phyloP scores from a whole-genome alignment of 2,329 filamentous ascomycete species.

The Botryosphaeria dothidea region DNA sequence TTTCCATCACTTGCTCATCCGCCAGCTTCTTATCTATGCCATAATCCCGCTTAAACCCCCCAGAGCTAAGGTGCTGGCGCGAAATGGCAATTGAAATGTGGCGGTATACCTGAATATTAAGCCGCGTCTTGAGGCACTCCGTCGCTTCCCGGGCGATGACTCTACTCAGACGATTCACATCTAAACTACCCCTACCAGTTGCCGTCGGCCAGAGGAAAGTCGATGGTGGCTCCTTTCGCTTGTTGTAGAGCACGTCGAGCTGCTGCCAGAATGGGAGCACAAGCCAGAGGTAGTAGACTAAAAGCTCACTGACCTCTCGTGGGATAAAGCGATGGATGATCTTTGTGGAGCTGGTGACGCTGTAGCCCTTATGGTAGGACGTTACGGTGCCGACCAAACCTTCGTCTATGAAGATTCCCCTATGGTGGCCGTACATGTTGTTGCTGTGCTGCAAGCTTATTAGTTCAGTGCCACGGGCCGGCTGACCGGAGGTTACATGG shows the following conservation, averaged over 20 bases:
- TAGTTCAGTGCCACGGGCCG: slow-evolving; percentile 23
- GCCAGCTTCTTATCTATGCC: slow-evolving; percentile 21
- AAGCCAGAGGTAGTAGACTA: slow-evolving; percentile 26
- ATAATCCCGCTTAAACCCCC: background rate
- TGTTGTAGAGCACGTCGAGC: background rate
- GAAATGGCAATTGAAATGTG: slow-evolving; percentile 26
- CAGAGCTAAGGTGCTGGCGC: slow-evolving; percentile 1
- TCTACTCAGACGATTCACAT: slow-evolving; percentile 9
- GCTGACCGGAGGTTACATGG: slow-evolving; percentile 24
- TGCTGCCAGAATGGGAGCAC: slow-evolving; percentile 21
- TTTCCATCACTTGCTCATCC: slow-evolving; percentile 9
- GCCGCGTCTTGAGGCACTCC: slow-evolving; percentile 14
- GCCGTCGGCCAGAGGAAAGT: background rate
- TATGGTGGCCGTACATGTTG: slow-evolving; percentile 14
- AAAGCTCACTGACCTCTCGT: slow-evolving; percentile 27
- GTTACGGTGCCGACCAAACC: slow-evolving; percentile 26
- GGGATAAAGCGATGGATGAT: slow-evolving; percentile 31
- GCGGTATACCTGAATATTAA: slow-evolving; percentile 21
- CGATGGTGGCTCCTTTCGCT: background rate
- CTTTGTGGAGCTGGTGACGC: slow-evolving; percentile 23
- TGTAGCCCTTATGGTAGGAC: slow-evolving; percentile 27
- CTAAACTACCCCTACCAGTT: background rate
- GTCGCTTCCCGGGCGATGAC: slow-evolving; percentile 21
- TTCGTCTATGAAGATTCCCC: slow-evolving; percentile 27
- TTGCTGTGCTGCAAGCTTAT: slow-evolving; percentile 26